Base-by-base conservation (phyloP, 1,139 yeast genomes). In the Candida mesenterica region DNA sequence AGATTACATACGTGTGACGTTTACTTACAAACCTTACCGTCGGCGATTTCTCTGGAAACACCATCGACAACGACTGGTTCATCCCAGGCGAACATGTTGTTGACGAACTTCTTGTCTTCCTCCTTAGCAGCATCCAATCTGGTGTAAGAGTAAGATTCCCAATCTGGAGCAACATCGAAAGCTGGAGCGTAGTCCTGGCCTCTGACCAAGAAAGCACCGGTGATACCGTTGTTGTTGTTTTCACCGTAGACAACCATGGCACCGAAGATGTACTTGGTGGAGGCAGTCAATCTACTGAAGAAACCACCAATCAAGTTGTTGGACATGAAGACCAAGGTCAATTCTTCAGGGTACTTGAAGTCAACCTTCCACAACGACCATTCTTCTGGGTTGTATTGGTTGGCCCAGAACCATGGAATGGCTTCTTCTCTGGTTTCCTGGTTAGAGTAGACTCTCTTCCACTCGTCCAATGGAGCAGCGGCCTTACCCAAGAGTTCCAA, bases 301-400 rank as follows among this genome's bases (percentile, higher is more conserved):
- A 92, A 92, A 61, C 98, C 98, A 64, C 97, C 97, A 62, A 92
- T 75, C 70, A 89, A 81, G 83, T 92, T 92, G 82, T 89, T 89
- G 54, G 98, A 88, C 98, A 92, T 92, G 75, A 92, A 92, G 52
- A 96, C 85, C 69, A 86, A 72, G 53, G 97, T 90, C 68, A 92
- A 81, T 76, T 92, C 98, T 55, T 92, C 97, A 68, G 92, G 90
- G 79, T 92, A 92, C 79, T 86, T 88, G 89, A 86, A 92, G 63
- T 82, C 95, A 57, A 90, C 95, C 76, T 77, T 87, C 89, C 89
- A 92, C 57, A 92, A 68, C 43, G 97, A 90, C 88, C 90, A 92
- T 70, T 92, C 97, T 53, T 82, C 77, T 50, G 94, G 80, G 72
- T 90, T 82, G 77, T 77, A 90, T 74, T 86, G 81, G 66, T 85